Conservation (phyloP, 2,329 filamentous ascomycete genomes). For the Ampelomyces quisqualis region DNA sequence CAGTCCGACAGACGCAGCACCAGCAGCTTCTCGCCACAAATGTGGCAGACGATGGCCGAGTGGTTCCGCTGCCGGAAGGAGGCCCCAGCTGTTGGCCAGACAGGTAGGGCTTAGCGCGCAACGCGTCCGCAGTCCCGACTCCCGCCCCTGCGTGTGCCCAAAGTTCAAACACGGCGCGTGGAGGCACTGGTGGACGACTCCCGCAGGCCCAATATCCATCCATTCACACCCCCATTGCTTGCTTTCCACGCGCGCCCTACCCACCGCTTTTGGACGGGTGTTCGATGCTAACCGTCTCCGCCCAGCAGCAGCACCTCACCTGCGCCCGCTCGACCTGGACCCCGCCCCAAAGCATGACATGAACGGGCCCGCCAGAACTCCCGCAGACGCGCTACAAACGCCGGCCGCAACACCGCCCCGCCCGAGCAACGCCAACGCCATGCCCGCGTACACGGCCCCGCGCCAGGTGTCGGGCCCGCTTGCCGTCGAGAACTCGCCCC, state of each 20-base stretch:
- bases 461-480: slow-evolving; percentile 37
- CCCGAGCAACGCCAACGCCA: slow-evolving; percentile 14
- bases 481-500: slow-evolving; percentile 30
- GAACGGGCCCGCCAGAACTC: slow-evolving; percentile 24
- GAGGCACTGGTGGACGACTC: slow-evolving; percentile 6
- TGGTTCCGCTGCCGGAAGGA: slow-evolving; percentile 7
- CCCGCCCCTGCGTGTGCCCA: slow-evolving; percentile 10
- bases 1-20: neutral
- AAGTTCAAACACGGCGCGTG: slow-evolving; percentile 27
- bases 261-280: slow-evolving; percentile 2
- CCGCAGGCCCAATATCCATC: slow-evolving; percentile 24
- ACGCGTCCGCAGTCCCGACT: slow-evolving; percentile 1
- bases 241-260: slow-evolving; percentile 5
- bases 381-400: slow-evolving; percentile 19
- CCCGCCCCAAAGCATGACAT: slow-evolving; percentile 30
- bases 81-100: slow-evolving; percentile 4
- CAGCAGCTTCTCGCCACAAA: neutral
- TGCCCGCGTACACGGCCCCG: slow-evolving; percentile 34
- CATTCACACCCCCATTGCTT: slow-evolving; percentile 11
- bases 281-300: slow-evolving; percentile 23
- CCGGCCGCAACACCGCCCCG: slow-evolving; percentile 17
- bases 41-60: too few relatives aligned
- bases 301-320: slow-evolving; percentile 21
- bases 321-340: slow-evolving; percentile 24
- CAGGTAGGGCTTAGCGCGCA: slow-evolving; percentile 18